phyloP scores from a whole-genome alignment of 2,329 filamentous ascomycete genomes.

The Aspergillus sp. region DNA sequence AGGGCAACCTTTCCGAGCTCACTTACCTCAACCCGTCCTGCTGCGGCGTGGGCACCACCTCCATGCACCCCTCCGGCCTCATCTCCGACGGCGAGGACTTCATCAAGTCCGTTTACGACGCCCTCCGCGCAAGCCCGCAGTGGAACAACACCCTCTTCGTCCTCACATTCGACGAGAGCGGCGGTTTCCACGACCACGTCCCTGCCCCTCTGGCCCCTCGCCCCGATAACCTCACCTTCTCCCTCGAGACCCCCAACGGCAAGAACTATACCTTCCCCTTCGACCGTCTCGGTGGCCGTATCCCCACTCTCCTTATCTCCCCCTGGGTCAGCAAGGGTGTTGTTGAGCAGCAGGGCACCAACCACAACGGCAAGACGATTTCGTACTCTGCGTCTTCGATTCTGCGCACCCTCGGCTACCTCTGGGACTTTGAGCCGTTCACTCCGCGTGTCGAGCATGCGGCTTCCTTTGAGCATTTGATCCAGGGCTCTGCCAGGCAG shows the following conservation, averaged over 20 bases:
- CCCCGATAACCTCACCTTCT: slow-evolving; percentile 38
- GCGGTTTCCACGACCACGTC: slow-evolving; percentile 42
- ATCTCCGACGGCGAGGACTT: slow-evolving; percentile 38
- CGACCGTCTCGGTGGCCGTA: slow-evolving; percentile 29
- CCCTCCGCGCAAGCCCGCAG: slow-evolving; percentile 33
- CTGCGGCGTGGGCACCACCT: slow-evolving; percentile 38
- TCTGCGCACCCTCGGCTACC: slow-evolving; percentile 32
- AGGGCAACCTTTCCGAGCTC: slow-evolving; percentile 34
- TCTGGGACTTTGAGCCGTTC: slow-evolving; percentile 37
- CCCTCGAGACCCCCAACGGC: slow-evolving; percentile 27
- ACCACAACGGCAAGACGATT: slow-evolving; percentile 20
- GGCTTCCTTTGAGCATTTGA: slow-evolving; percentile 33
- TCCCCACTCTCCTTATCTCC: slow-evolving; percentile 32
- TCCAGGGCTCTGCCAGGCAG: slow-evolving; percentile 16
- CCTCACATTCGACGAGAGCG: slow-evolving; percentile 40
- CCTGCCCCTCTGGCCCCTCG: slow-evolving; percentile 32
- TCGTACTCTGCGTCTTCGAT: slow-evolving; percentile 32
- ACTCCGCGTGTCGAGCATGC: slow-evolving; percentile 27
- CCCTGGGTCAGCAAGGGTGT: slow-evolving; percentile 30
- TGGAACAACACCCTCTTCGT: slow-evolving; percentile 39
- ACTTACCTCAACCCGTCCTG: slow-evolving; percentile 42
- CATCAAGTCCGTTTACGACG: slow-evolving; percentile 39
- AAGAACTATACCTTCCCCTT: slow-evolving; percentile 30
- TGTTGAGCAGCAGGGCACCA: slow-evolving; percentile 33
- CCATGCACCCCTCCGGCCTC: slow-evolving; percentile 37